phyloP scores from a whole-genome alignment of 139 green algal species.

The Chlorella sp. region DNA sequence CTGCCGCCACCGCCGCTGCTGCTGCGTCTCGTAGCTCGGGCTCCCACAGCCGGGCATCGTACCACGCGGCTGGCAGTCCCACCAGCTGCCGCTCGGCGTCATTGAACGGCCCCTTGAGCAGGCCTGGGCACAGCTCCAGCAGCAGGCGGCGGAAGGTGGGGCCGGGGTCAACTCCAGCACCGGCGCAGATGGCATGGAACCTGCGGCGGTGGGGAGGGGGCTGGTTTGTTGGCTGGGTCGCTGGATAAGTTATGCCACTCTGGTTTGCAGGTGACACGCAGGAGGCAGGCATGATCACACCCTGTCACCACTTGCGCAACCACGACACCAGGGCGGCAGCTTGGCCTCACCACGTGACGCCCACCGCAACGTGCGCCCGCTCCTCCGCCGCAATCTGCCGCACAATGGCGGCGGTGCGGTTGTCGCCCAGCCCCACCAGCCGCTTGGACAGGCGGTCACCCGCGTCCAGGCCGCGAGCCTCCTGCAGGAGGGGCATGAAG shows the following conservation, averaged over 20 bases:
- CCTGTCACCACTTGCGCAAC: no score
- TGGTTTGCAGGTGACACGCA: no score
- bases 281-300: no score
- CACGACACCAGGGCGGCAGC: no score
- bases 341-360: neutral
- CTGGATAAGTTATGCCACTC: no score
- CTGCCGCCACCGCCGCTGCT: neutral
- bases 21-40: neutral
- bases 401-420: slow-evolving; percentile 52
- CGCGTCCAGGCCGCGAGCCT: slow-evolving; percentile 40
- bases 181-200: slow-evolving; percentile 69
- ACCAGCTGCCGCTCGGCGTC: slow-evolving; percentile 44
- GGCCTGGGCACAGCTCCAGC: slow-evolving; percentile 54
- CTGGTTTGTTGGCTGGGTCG: no score
- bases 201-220: slow-evolving; percentile 35
- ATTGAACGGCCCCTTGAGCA: slow-evolving; percentile 63
- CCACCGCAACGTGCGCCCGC: slow-evolving; percentile 77
- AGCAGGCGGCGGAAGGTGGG: slow-evolving; percentile 51
- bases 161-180: slow-evolving; percentile 39
- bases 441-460: slow-evolving; percentile 60
- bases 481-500: neutral
- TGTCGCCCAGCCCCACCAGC: slow-evolving; percentile 73
- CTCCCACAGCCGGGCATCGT: slow-evolving; percentile 16
- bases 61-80: slow-evolving; percentile 47
- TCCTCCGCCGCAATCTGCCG: slow-evolving; percentile 63